Percentiles rank a stretch among this genome's conserved stretches.
Evolutionary conservation across 768 basidiomycete genomes (phyloP).

Genomic region (Hebeloma cylindrosporum): DNA sequence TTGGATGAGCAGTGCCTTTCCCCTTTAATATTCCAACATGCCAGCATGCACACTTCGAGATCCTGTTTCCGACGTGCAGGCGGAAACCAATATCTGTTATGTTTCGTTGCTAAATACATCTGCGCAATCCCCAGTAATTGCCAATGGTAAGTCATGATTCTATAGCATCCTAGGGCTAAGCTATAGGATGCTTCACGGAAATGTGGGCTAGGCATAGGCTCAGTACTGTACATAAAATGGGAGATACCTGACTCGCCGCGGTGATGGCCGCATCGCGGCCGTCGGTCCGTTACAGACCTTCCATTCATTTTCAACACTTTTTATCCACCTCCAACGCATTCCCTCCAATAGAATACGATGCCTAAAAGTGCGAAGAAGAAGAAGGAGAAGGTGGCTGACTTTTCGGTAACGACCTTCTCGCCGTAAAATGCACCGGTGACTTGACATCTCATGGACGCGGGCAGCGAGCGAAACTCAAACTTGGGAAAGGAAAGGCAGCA

Average conservation of each 20-base stretch:
- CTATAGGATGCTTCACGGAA: too few species aligned
- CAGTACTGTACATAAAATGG: too few species aligned
- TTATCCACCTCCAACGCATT: not conserved
- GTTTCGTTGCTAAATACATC: constrained; percentile 4
- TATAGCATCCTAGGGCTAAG: too few species aligned
- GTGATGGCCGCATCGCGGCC: constrained; percentile 2
- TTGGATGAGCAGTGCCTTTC: too few species aligned
- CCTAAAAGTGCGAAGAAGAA: constrained; percentile 87
- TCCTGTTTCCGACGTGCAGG: too few species aligned
- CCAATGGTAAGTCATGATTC: too few species aligned
- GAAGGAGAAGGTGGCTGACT: constrained; percentile 87
- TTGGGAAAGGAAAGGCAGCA: constrained; percentile 88
- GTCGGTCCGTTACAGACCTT: not conserved
- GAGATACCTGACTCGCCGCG: not conserved
- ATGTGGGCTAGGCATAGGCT: too few species aligned
- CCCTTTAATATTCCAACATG: too few species aligned
- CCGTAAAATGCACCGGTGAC: not conserved
- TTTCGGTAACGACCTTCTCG: constrained; percentile 53
- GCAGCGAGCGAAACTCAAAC: constrained; percentile 95
- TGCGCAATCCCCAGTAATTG: too few species aligned
- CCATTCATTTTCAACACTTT: not conserved
- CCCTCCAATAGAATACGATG: constrained; percentile 41
- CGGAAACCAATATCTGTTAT: too few species aligned
- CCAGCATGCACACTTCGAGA: too few species aligned
- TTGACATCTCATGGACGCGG: constrained; percentile 8